Conservation (phyloP, 129 eudicot genomes). For the Dittrichia graveolens region DNA sequence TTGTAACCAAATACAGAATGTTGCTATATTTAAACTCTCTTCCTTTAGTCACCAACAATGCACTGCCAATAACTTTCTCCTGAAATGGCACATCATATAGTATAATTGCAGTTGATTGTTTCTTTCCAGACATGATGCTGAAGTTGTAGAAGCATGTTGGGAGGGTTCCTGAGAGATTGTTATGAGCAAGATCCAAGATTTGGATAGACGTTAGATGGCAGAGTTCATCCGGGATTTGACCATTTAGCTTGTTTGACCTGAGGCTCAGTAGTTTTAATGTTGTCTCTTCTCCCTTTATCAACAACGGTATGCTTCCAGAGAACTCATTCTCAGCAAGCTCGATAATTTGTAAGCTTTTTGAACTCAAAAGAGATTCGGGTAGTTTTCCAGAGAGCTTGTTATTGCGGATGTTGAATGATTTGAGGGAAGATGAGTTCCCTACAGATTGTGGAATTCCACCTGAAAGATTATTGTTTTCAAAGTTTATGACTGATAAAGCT, state of each 20-base stretch:
- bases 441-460: slow-evolving; percentile 41
- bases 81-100: slow-evolving; percentile 27
- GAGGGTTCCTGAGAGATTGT: slow-evolving; percentile 40
- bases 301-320: slow-evolving; percentile 29
- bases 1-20: slow-evolving; percentile 26
- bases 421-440: slow-evolving; percentile 18
- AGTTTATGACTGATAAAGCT: slow-evolving; percentile 22
- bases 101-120: slow-evolving; percentile 2
- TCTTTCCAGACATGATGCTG: slow-evolving; percentile 26
- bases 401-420: slow-evolving; percentile 35
- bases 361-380: slow-evolving; percentile 29
- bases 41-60: slow-evolving; percentile 41
- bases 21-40: slow-evolving; percentile 25
- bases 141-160: slow-evolving; percentile 45
- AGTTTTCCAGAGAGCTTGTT: slow-evolving; percentile 38
- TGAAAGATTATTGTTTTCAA: slow-evolving; percentile 37
- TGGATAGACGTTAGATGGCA: slow-evolving; percentile 41
- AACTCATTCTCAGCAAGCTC: slow-evolving; percentile 39
- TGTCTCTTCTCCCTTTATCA: slow-evolving; percentile 21
- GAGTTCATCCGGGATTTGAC: slow-evolving; percentile 39
- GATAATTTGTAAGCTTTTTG: slow-evolving; percentile 23
- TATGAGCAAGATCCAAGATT: slow-evolving; percentile 43
- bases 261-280: slow-evolving; percentile 40
- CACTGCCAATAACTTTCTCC: slow-evolving; percentile 23
- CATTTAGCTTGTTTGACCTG: slow-evolving; percentile 32